A percentile compares a stretch with the other conserved stretches of the same genome.
phyloP scores from a whole-genome alignment of 176 grass and related monocot species.

The Cymbopogon citratus region DNA sequence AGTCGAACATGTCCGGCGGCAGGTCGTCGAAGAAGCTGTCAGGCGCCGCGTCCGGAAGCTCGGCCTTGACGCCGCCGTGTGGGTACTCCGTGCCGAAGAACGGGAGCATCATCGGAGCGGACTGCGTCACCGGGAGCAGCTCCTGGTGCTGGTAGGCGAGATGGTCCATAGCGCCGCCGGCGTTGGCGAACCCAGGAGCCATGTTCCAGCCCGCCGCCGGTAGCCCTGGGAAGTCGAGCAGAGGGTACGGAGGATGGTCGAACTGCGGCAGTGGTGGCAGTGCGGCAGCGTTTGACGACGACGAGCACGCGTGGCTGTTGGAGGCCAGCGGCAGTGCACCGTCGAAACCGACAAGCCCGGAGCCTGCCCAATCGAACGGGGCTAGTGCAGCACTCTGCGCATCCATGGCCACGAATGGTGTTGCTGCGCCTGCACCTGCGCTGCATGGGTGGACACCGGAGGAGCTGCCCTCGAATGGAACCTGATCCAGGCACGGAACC shows the following conservation, averaged over 20 bases:
- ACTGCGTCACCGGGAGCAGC: constrained; percentile 8
- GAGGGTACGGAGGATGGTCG: constrained; percentile 24
- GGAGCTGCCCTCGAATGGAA: constrained; percentile 8
- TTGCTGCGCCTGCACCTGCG: no score
- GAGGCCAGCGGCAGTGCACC: constrained; percentile 7
- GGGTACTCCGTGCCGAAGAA: constrained; percentile 25
- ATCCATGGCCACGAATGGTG: not conserved
- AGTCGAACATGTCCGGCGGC: constrained; percentile 39
- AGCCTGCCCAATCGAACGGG: constrained; percentile 1
- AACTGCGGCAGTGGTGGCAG: not conserved
- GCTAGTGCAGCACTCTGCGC: not conserved
- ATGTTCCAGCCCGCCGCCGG: not conserved
- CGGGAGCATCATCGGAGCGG: not conserved
- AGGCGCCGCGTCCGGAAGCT: not conserved
- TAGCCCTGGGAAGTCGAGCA: constrained; percentile 23
- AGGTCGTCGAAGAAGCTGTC: constrained; percentile 51
- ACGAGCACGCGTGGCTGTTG: constrained; percentile 13
- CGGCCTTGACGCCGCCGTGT: not conserved
- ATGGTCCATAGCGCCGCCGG: not conserved
- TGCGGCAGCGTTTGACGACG: constrained; percentile 24
- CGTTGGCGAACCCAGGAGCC: not conserved
- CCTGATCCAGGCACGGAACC: constrained; percentile 14
- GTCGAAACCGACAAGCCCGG: constrained; percentile 11
- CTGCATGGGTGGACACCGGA: constrained; percentile 11
- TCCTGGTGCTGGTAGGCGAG: constrained; percentile 29